Conservation (phyloP, 331 rosid species). For the Quercus tomentella region DNA sequence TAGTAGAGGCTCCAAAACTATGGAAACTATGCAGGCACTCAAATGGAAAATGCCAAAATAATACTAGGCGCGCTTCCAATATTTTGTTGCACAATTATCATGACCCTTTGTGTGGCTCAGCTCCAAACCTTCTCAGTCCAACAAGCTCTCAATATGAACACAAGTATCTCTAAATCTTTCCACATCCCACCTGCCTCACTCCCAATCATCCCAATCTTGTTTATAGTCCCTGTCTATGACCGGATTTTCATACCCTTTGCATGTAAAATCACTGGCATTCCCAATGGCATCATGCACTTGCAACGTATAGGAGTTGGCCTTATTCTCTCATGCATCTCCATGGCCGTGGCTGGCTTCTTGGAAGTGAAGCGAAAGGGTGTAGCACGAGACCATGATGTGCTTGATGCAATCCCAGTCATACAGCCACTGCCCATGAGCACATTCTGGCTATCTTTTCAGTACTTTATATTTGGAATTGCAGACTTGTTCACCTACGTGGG, state of each 20-base stretch:
- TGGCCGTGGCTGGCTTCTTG: conserved; percentile 66
- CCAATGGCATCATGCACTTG: conserved; percentile 66
- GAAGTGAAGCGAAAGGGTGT: conserved; percentile 66
- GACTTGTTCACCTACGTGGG: conserved; percentile 85
- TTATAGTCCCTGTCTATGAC: conserved; percentile 67
- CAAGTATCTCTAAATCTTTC: conserved; percentile 43
- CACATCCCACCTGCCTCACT: conserved; percentile 70
- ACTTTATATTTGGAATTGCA: conserved; percentile 85
- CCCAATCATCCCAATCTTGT: conserved; percentile 54
- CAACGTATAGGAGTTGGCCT: conserved; percentile 84
- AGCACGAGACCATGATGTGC: conserved; percentile 50
- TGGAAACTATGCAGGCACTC: conserved; percentile 82
- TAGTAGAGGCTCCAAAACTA: conserved; percentile 32
- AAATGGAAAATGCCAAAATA: conserved; percentile 48
- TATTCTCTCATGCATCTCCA: conserved; percentile 69
- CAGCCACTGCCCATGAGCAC: conserved; percentile 73
- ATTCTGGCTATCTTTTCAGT: conserved; percentile 89
- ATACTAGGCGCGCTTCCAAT: conserved; percentile 69
- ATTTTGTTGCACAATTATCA: conserved; percentile 75
- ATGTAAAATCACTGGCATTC: conserved; percentile 54
- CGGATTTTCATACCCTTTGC: conserved; percentile 47
- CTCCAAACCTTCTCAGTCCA: conserved; percentile 84
- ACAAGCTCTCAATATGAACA: conserved; percentile 78
- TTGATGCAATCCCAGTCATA: conserved; percentile 54
- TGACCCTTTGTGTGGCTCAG: conserved; percentile 94